Evolutionary conservation across 192 early-diverging fungal genomes (phyloP).

Genomic region (Tieghemiomyces parasiticus): DNA sequence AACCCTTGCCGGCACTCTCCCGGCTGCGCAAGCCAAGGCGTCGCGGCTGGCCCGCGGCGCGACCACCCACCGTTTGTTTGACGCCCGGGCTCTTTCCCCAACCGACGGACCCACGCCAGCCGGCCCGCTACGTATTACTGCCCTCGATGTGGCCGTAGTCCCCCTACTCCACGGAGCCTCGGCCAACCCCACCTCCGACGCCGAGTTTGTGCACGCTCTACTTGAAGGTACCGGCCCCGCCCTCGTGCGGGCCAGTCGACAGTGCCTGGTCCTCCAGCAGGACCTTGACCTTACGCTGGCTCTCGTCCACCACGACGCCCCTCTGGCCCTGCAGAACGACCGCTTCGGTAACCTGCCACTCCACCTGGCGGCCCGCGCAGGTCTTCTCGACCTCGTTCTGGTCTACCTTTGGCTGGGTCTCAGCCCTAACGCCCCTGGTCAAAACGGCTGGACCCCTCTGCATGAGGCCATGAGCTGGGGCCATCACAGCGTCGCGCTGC

Average conservation of each 20-base stretch:
- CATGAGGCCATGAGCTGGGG: slow-evolving; percentile 12
- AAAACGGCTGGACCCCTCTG: slow-evolving; percentile 6
- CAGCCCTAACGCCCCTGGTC: background rate
- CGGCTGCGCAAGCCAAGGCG: background rate
- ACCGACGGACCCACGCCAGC: background rate
- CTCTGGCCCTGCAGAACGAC: background rate
- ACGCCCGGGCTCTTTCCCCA: background rate
- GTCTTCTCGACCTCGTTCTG: background rate
- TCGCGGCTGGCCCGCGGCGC: background rate
- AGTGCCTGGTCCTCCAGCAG: background rate
- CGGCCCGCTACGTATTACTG: no score
- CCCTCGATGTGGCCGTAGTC: background rate
- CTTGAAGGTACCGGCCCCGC: no score
- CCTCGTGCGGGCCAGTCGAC: background rate
- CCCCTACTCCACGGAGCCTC: background rate
- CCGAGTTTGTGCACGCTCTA: slow-evolving; percentile 1
- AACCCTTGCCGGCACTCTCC: no score
- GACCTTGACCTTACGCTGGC: background rate
- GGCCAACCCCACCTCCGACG: background rate
- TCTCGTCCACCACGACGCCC: background rate
- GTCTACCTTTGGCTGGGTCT: slow-evolving; percentile 8
- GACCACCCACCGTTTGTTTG: background rate
- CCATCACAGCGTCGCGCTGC: slow-evolving; percentile 4
- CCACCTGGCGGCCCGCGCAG: slow-evolving; percentile 8
- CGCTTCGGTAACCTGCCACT: background rate